These are phyloP conservation scores for Epichloe brachyelytri DNA, from an alignment of 2,329 filamentous ascomycete genomes.

Conservation along the genomic window DNA sequence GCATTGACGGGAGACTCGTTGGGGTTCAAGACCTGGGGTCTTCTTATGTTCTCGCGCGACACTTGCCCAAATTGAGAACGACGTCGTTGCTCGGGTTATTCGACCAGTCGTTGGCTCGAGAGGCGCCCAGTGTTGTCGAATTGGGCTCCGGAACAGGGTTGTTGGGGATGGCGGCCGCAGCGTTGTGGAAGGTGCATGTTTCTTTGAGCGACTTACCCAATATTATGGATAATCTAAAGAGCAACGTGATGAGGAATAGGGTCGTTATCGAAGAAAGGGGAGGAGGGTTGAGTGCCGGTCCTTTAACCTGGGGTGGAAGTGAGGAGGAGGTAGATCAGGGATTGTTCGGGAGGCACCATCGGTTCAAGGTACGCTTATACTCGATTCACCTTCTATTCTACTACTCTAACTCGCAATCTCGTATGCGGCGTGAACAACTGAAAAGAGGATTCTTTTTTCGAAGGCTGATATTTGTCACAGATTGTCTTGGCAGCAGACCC, in stretches of 20 bases:
- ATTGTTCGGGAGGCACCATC: conserved; percentile 30
- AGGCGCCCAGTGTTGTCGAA: conserved; percentile 45
- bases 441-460: no score
- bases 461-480: conserved; percentile 19
- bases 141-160: conserved; percentile 84
- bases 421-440: no score
- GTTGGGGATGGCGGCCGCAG: conserved; percentile 75
- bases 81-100: conserved; percentile 34
- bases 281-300: conserved; percentile 46
- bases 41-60: conserved; percentile 70
- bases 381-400: background rate
- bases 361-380: conserved; percentile 34
- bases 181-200: conserved; percentile 52
- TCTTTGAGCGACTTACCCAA: conserved; percentile 69
- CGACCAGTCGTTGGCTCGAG: conserved; percentile 18
- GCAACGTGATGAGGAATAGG: conserved; percentile 57
- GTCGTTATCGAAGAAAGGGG: conserved; percentile 38
- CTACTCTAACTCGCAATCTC: no score
- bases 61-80: conserved; percentile 40
- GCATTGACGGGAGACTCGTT: conserved; percentile 77
- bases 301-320: conserved; percentile 60
- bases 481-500: conserved; percentile 77
- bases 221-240: conserved; percentile 71
- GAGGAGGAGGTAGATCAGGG: conserved; percentile 30
- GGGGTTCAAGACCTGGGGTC: conserved; percentile 92